Evolutionary conservation across 1,284 basidiomycete species (phyloP).

Genomic region (Quambalaria eucalypti): DNA sequence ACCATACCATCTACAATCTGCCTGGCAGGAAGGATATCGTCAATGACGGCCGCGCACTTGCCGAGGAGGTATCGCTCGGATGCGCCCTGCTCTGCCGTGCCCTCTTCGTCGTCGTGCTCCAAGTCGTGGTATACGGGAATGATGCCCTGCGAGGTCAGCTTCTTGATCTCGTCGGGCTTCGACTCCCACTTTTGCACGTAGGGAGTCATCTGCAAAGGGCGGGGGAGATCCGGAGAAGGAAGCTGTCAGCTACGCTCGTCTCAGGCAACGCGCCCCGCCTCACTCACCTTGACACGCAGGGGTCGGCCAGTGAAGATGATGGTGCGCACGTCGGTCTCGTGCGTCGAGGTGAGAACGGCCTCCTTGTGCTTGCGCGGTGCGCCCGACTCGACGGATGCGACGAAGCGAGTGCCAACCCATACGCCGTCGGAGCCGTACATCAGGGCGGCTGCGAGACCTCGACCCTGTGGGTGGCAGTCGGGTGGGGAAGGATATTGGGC

Average conservation of each 20-base stretch:
- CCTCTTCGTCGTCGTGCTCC: constrained; percentile 37
- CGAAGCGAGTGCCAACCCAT: constrained; percentile 67
- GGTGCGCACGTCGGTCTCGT: constrained; percentile 37
- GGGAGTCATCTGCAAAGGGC: constrained; percentile 5
- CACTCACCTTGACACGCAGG: constrained; percentile 56
- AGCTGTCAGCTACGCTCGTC: neutral
- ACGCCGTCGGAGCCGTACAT: constrained; percentile 33
- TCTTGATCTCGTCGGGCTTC: constrained; percentile 40
- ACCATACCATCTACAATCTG: constrained; percentile 38
- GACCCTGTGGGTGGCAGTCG: no score
- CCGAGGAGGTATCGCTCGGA: constrained; percentile 33
- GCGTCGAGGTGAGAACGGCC: constrained; percentile 33
- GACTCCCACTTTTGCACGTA: constrained; percentile 39
- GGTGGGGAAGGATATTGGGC: no score
- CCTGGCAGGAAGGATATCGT: constrained; percentile 37
- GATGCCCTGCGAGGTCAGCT: constrained; percentile 32
- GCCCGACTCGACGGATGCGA: constrained; percentile 53
- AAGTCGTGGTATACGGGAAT: constrained; percentile 37
- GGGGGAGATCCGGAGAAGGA: neutral
- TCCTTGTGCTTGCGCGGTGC: constrained; percentile 40
- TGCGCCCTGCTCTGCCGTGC: constrained; percentile 23
- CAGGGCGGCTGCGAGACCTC: constrained; percentile 32
- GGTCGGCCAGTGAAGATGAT: constrained; percentile 60
- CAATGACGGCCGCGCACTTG: constrained; percentile 54
- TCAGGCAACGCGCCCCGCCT: neutral